Base-by-base conservation (phyloP, 2,329 filamentous ascomycete genomes). In the Microthyrium microscopicum region DNA sequence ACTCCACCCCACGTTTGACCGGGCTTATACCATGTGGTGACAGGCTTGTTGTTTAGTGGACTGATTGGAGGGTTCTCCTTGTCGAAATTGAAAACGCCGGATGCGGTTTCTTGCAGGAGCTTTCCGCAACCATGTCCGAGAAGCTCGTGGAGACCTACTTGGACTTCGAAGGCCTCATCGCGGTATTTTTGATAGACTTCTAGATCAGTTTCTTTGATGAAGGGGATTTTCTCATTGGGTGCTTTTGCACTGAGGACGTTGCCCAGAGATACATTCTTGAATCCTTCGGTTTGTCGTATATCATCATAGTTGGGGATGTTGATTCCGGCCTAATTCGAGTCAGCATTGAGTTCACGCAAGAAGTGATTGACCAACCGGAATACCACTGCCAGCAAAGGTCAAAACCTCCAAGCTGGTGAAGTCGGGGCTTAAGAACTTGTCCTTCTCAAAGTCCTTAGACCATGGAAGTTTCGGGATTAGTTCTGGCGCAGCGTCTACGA, bases 1-100 rank as follows among this genome's bases (percentile, higher is more conserved):
- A 93, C 82, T 4, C 77, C 83, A 36, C 82, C 80, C 85, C 85
- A 95, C 0, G 87, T 95, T 56, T 94, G 82, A 3, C 84, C 84
- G 3, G 83, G 83, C 56, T 89, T 92, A 62, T 95, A 95, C 75
- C 79, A 94, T 1, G 77, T 82, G 2, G 69, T 70, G 30, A 94
- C 65, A 1, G 80, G 79, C 54, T 87, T 77, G 39, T 71, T 66
- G 4, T 73, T 81, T 26, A 94, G 56, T 1, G 85, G 87, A 47
- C 73, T 91, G 33, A 82, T 59, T 1, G 87, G 87, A 5, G 81
- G 84, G 49, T 82, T 81, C 40, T 73, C 61, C 38, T 73, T 62
- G 50, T 95, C 81, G 49, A 95, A 95, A 61, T 95, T 95, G 64
- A 71, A 94, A 27, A 70, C 63, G 8, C 83, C 84, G 1, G 77